Base-by-base conservation (phyloP, 2,329 filamentous ascomycete species). In the Botryotinia calthae region DNA sequence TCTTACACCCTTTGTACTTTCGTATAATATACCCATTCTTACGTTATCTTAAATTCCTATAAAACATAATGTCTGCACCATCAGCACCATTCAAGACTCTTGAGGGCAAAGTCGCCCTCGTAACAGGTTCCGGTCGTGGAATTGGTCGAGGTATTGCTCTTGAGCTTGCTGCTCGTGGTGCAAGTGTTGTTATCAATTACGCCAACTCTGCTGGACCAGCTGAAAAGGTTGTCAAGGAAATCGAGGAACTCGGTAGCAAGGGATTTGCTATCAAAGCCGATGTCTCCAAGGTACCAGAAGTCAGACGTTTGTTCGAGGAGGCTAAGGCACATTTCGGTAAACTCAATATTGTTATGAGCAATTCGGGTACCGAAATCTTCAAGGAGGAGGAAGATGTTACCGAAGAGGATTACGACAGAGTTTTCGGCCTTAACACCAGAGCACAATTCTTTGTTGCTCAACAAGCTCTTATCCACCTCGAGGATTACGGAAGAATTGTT, bases 121-220 rank as follows among this genome's bases (percentile, higher is more conserved):
- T 97, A 62, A 97, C 94, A 0, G 94, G 94, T 62, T 93, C 93
- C 64, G 94, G 92, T 9, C 86, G 93, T 76, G 94, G 94, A 54
- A 86, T 97, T 20, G 94, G 94, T 31, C 85, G 82, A 12, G 82
- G 82, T 56, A 82, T 84, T n/a, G 81, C 82, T 6, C 78, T 79
- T 51, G 82, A 79, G n/a, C 77, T 79, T 28, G 82, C 82, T 9
- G 79, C 82, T 75, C 81, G 82, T 25, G 83, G 83, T 16, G 82
- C 82, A 7, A 77, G 82, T 63, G 79, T 82, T 72, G 74, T 79
- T 25, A 86, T 93, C 80, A 93, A 92, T 84, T 93, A 93, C 82
- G 83, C 86, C 72, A 86, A 86, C 68, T 87, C 88, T 77, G 79
- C 84, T 28, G 78, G 80, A 18, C 82, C 87, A 0, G 91, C 91